phyloP scores from a whole-genome alignment of 352 stramenopile species.

The Plasmopara halstedii region DNA sequence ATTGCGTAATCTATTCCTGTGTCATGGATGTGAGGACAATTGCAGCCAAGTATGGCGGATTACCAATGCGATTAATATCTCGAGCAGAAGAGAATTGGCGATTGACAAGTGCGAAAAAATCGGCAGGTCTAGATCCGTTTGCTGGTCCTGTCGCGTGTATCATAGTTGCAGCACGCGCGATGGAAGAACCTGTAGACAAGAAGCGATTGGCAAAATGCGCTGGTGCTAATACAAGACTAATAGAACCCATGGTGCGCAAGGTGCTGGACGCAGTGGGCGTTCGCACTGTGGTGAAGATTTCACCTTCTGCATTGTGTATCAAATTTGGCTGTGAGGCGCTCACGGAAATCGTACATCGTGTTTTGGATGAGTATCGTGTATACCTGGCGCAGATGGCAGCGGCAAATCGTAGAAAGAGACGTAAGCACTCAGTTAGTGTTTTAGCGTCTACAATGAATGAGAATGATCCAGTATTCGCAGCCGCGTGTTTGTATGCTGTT shows the following conservation, averaged over 20 bases:
- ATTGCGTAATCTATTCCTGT: too few relatives aligned
- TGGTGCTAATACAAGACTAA: constrained; percentile 26
- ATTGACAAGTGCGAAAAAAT: constrained; percentile 37
- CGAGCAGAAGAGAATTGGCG: constrained; percentile 50
- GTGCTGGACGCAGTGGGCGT: constrained; percentile 45
- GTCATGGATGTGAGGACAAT: constrained; percentile 50
- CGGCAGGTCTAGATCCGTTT: constrained; percentile 24
- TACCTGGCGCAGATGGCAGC: constrained; percentile 15
- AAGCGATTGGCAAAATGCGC: constrained; percentile 35
- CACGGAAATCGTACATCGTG: constrained; percentile 47
- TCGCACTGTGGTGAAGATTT: constrained; percentile 35
- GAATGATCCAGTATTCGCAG: constrained; percentile 45
- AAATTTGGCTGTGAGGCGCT: constrained; percentile 63
- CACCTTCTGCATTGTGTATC: constrained; percentile 53
- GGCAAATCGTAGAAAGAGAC: constrained; percentile 11
- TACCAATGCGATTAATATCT: constrained; percentile 41
- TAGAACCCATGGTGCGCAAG: constrained; percentile 46
- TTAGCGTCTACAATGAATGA: constrained; percentile 22
- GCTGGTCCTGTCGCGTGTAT: constrained; percentile 53
- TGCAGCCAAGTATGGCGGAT: constrained; percentile 39
- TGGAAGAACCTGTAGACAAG: constrained; percentile 43
- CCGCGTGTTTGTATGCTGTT: constrained; percentile 57
- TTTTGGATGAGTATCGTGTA: constrained; percentile 44
- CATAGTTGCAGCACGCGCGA: constrained; percentile 42
- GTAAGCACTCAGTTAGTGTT: constrained; percentile 15